A percentile compares a stretch with the other conserved stretches of the same genome.
Evolutionary conservation across 2,329 filamentous ascomycete species (phyloP).

Genomic region (Allantophomopsis cytisporea): DNA sequence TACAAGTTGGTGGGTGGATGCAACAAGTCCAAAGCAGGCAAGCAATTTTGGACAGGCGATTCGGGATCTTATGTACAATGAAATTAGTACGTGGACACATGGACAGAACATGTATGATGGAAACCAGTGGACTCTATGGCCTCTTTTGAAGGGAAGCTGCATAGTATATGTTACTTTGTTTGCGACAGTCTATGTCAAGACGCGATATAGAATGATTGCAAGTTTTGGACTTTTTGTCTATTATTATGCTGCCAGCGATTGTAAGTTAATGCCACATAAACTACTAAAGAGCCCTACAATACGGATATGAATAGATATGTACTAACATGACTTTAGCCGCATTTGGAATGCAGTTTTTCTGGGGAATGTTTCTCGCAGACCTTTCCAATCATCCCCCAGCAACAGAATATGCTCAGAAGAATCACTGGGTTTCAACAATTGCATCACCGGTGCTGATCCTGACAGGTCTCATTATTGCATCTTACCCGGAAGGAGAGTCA

Average conservation of each 20-base stretch:
- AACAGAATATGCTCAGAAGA: constrained; percentile 27
- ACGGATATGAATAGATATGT: too few relatives aligned
- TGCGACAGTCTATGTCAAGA: constrained; percentile 32
- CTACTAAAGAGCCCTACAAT: too few relatives aligned
- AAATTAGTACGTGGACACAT: constrained; percentile 36
- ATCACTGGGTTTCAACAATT: constrained; percentile 27
- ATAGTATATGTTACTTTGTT: constrained; percentile 38
- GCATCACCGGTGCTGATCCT: constrained; percentile 34
- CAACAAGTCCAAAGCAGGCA: constrained; percentile 29
- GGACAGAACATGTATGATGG: constrained; percentile 37
- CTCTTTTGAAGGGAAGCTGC: constrained; percentile 39
- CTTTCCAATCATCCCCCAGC: constrained; percentile 36
- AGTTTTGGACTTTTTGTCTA: constrained; percentile 33
- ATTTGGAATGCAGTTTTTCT: constrained; percentile 46
- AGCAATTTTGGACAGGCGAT: constrained; percentile 26
- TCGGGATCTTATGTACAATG: constrained; percentile 26
- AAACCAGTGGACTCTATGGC: constrained; percentile 43
- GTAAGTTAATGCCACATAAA: constrained; percentile 6
- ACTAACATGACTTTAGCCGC: constrained; percentile 16
- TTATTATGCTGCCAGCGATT: constrained; percentile 21
- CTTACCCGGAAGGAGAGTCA: constrained; percentile 41
- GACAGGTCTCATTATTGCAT: constrained; percentile 40
- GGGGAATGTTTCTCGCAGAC: constrained; percentile 48
- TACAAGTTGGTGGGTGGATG: constrained; percentile 44
- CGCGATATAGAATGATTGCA: constrained; percentile 32